A percentile compares a stretch with the other conserved stretches of the same genome.
Evolutionary conservation across 192 early-diverging fungal genomes (phyloP).

Genomic region (Coemansia sp.): DNA sequence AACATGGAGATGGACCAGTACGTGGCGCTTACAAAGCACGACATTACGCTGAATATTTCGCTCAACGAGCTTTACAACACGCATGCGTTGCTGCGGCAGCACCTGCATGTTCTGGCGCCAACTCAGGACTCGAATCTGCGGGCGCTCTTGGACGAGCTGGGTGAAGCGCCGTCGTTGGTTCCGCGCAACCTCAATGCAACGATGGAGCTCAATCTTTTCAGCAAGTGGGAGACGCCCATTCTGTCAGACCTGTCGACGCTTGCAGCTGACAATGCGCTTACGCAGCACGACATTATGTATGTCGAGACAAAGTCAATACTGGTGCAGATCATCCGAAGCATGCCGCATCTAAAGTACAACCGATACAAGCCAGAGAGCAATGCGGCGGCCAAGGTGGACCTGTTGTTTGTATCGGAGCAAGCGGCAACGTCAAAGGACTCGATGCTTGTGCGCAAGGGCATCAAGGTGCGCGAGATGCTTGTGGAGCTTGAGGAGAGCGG

Average conservation of each 20-base stretch:
- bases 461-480: conserved; percentile 95
- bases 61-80: conserved; percentile 96
- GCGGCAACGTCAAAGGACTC: conserved; percentile 88
- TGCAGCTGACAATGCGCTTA: conserved; percentile 83
- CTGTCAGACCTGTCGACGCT: conserved; percentile 73
- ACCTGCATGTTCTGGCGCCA: conserved; percentile 77
- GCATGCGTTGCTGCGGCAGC: conserved; percentile 78
- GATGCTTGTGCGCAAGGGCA: conserved; percentile 86
- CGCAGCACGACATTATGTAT: conserved; percentile 92
- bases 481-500: conserved; percentile 77
- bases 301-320: conserved; percentile 94
- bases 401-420: conserved; percentile 75
- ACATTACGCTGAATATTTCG: conserved; percentile 84
- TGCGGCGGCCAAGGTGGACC: conserved; percentile 40
- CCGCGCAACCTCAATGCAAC: conserved; percentile 49
- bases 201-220: conserved; percentile 50
- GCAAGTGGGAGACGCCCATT: conserved; percentile 51
- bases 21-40: conserved; percentile 90
- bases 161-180: conserved; percentile 57
- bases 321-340: conserved; percentile 89
- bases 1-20: conserved; percentile 98
- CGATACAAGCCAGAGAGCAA: conserved; percentile 54
- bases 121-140: conserved; percentile 79
- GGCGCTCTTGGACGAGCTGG: conserved; percentile 76
- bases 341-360: conserved; percentile 65